Evolutionary conservation across 1,139 yeast species (phyloP).

Genomic region (Geotrichum aggregatum): DNA sequence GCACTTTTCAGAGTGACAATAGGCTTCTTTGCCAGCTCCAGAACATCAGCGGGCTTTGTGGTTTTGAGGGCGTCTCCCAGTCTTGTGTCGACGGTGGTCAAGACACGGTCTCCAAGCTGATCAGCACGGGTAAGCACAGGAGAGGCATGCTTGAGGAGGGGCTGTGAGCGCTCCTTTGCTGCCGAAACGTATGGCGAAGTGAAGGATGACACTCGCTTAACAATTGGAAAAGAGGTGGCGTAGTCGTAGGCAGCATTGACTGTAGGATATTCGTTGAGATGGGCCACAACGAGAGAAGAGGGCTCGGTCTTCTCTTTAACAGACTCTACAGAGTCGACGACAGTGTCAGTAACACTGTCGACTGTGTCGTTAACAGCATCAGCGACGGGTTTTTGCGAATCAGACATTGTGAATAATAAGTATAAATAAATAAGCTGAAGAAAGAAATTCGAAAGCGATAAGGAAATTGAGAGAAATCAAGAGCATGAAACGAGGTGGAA

Average conservation of each 20-base stretch:
- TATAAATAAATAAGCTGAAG: neutral
- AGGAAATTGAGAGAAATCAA: neutral
- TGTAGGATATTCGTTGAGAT: conserved; percentile 52
- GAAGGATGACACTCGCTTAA: conserved; percentile 55
- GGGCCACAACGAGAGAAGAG: conserved; percentile 38
- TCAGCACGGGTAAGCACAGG: conserved; percentile 37
- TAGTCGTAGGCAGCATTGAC: conserved; percentile 57
- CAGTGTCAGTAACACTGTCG: neutral
- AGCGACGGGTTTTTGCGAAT: neutral
- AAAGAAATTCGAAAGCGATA: neutral
- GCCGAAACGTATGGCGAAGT: conserved; percentile 54
- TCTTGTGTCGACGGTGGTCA: conserved; percentile 36
- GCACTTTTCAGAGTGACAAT: conserved; percentile 33
- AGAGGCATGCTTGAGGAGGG: conserved; percentile 35
- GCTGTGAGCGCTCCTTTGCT: conserved; percentile 37
- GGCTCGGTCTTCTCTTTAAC: neutral
- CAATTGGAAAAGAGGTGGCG: conserved; percentile 56
- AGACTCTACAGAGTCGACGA: neutral
- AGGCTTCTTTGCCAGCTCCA: conserved; percentile 36
- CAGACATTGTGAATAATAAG: neutral
- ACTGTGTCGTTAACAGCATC: neutral
- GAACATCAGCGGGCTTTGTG: conserved; percentile 38
- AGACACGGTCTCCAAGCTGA: conserved; percentile 37
- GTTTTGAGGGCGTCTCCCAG: conserved; percentile 37
- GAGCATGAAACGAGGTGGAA: neutral